Conservation (phyloP, 2,329 filamentous ascomycete species). For the Talaromyces sp. region DNA sequence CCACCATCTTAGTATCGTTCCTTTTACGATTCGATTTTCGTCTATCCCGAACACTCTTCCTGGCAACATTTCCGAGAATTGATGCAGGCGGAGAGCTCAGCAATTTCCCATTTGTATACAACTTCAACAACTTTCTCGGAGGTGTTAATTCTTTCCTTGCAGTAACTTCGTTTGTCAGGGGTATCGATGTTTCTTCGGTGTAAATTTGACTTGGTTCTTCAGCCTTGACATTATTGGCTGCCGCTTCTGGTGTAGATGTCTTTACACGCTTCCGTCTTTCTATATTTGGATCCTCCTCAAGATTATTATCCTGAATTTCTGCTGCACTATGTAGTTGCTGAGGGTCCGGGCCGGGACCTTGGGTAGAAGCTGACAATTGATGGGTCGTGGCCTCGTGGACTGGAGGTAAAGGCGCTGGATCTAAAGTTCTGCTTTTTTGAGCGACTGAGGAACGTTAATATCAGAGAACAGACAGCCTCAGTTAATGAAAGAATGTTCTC, state of each 20-base stretch:
- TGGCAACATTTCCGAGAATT: constrained; percentile 17
- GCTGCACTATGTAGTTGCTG: constrained; percentile 10
- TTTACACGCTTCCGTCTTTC: constrained; percentile 37
- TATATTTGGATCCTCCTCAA: constrained; percentile 34
- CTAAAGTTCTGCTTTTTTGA: background rate
- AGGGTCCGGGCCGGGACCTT: background rate
- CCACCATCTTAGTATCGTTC: constrained; percentile 43
- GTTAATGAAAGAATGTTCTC: constrained; percentile 13
- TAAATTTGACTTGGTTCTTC: background rate
- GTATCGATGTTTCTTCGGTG: background rate
- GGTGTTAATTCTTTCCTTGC: constrained; percentile 38
- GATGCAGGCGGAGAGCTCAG: constrained; percentile 35
- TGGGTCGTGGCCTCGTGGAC: constrained; percentile 2
- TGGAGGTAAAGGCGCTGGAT: background rate
- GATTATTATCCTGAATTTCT: constrained; percentile 10
- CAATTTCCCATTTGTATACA: constrained; percentile 44
- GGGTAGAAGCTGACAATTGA: background rate
- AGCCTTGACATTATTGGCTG: background rate
- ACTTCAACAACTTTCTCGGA: constrained; percentile 48
- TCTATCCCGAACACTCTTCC: constrained; percentile 24
- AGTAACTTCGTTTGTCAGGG: constrained; percentile 5
- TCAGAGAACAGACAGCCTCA: background rate
- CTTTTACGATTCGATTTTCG: constrained; percentile 36
- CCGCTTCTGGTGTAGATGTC: constrained; percentile 18
- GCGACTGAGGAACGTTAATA: background rate